phyloP scores from a whole-genome alignment of 306 rosid species.

The Sphenostylis stenocarpa region DNA sequence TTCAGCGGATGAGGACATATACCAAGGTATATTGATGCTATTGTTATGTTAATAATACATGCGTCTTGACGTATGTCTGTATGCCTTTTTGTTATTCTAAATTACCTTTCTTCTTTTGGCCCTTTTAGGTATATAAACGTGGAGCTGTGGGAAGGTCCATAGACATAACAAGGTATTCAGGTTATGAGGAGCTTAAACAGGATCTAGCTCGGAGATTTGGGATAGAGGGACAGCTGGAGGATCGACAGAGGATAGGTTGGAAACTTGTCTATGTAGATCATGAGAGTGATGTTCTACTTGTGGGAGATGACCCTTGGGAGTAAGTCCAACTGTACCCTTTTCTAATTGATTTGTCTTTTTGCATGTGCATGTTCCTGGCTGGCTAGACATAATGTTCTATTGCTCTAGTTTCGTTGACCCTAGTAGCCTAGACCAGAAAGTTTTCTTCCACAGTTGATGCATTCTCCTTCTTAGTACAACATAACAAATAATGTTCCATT shows the following conservation, averaged over 20 bases:
- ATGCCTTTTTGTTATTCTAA: slow-evolving; percentile 7
- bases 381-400: not conserved
- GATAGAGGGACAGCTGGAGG: slow-evolving; percentile 94
- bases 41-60: not conserved
- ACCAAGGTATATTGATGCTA: slow-evolving; percentile 67
- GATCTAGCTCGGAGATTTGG: slow-evolving; percentile 94
- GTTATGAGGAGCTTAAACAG: slow-evolving; percentile 85
- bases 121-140: slow-evolving; percentile 81
- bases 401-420: not conserved
- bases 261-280: slow-evolving; percentile 96
- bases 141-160: slow-evolving; percentile 99
- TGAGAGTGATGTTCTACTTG: slow-evolving; percentile 82
- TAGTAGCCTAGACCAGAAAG: not conserved
- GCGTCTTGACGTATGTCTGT: not conserved
- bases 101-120: slow-evolving; percentile 19
- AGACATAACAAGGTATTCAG: slow-evolving; percentile 79
- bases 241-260: slow-evolving; percentile 88
- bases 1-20: slow-evolving; percentile 88
- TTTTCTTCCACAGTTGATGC: not conserved
- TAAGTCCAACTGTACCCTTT: slow-evolving; percentile 42
- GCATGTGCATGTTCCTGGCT: slow-evolving; percentile 2
- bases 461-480: not conserved
- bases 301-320: slow-evolving; percentile 99
- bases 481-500: not conserved
- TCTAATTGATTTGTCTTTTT: not conserved